phyloP scores from a whole-genome alignment of 176 grass and related monocot species.

The Ensete ventricosum region DNA sequence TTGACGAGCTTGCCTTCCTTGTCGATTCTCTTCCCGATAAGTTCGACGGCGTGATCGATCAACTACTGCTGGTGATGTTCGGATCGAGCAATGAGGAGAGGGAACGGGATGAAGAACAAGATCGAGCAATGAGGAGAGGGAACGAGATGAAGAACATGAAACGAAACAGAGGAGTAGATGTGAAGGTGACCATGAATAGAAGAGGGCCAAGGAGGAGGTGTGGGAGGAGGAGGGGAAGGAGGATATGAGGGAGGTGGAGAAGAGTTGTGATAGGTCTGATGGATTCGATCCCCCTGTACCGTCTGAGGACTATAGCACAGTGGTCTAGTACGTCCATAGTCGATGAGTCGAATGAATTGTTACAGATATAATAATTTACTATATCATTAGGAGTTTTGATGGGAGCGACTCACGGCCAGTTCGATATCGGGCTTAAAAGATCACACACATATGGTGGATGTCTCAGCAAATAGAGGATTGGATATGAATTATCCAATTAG shows the following conservation, averaged over 20 bases:
- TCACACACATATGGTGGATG: too few relatives aligned
- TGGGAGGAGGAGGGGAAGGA: not conserved
- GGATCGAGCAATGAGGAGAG: not conserved
- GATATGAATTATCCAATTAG: too few relatives aligned
- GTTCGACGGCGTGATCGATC: slow-evolving; percentile 13
- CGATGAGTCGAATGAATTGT: too few relatives aligned
- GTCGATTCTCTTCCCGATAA: slow-evolving; percentile 18
- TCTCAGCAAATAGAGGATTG: too few relatives aligned
- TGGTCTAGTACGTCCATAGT: too few relatives aligned
- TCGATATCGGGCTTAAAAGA: too few relatives aligned
- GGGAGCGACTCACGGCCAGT: too few relatives aligned
- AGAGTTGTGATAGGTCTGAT: not conserved
- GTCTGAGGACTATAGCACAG: too few relatives aligned
- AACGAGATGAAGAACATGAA: too few relatives aligned
- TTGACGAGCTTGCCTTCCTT: slow-evolving; percentile 20
- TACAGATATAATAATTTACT: too few relatives aligned
- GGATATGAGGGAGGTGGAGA: not conserved
- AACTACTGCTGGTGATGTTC: not conserved
- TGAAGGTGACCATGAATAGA: not conserved
- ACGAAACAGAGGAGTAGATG: not conserved
- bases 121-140: not conserved
- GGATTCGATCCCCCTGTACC: too few relatives aligned
- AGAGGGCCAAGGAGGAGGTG: not conserved
- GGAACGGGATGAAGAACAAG: not conserved
- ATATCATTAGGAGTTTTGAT: too few relatives aligned